A percentile compares a stretch with the other conserved stretches of the same genome.
Evolutionary conservation across 192 early-diverging fungal species (phyloP).

Genomic region (Diversispora eburnea): DNA sequence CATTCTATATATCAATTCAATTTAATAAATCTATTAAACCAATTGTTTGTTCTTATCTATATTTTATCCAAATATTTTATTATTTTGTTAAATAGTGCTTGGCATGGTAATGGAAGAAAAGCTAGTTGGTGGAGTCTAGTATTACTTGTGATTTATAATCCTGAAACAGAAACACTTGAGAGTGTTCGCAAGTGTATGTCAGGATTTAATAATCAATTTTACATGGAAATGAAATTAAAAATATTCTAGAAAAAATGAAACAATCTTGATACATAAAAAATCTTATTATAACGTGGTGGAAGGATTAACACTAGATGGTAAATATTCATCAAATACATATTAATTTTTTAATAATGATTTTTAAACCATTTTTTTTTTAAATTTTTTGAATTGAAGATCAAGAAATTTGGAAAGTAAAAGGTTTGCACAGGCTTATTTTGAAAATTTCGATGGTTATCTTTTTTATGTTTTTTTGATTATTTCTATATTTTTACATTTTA

Average conservation of each 20-base stretch:
- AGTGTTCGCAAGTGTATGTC: conserved; percentile 72
- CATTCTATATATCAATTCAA: no score
- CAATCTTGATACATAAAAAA: conserved; percentile 21
- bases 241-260: conserved; percentile 24
- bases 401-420: conserved; percentile 89
- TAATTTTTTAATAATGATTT: no score
- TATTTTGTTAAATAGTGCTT: conserved; percentile 43
- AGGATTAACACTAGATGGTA: conserved; percentile 30
- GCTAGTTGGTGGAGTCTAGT: conserved; percentile 79
- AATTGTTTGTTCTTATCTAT: not conserved
- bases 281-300: conserved; percentile 27
- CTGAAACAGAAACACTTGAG: conserved; percentile 79
- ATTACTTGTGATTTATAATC: conserved; percentile 81
- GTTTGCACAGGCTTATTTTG: conserved; percentile 24
- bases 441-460: not conserved
- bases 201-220: conserved; percentile 32
- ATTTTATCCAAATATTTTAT: not conserved
- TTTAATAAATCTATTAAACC: no score
- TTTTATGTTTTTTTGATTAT: not conserved
- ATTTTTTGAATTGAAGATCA: not conserved
- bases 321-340: not conserved
- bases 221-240: conserved; percentile 27
- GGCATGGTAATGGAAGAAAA: conserved; percentile 77
- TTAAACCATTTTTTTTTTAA: not conserved
- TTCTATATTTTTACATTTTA: not conserved